Evolutionary conservation across 257 asterid genomes (phyloP).

Genomic region (Catharanthus roseus): DNA sequence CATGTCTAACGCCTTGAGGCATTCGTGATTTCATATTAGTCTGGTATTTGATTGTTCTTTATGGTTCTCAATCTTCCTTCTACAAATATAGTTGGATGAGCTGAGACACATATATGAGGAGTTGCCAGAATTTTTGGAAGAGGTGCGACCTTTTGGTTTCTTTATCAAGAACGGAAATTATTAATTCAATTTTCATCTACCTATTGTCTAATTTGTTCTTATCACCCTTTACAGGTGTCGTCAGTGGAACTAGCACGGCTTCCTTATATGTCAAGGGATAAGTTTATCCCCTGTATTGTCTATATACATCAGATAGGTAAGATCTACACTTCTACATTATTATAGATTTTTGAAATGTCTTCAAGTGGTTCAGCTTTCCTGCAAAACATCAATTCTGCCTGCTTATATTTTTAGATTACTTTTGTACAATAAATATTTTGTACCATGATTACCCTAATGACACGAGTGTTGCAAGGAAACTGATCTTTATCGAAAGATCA

Average conservation of each 20-base stretch:
- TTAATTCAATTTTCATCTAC: neutral
- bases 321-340: constrained; percentile 17
- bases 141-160: constrained; percentile 47
- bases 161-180: constrained; percentile 2
- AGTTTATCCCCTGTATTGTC: constrained; percentile 68
- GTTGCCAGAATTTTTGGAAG: constrained; percentile 91
- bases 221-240: constrained; percentile 56
- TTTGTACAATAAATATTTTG: neutral
- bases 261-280: constrained; percentile 56
- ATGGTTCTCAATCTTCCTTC: constrained; percentile 11
- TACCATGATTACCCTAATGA: neutral
- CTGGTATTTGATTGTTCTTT: constrained; percentile 21
- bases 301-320: constrained; percentile 91
- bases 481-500: neutral
- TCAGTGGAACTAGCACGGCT: constrained; percentile 83
- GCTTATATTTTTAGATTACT: neutral
- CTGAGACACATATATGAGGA: constrained; percentile 97
- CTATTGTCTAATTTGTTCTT: constrained; percentile 17
- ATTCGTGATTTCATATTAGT: constrained; percentile 8
- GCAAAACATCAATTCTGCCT: neutral
- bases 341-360: neutral
- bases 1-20: constrained; percentile 9
- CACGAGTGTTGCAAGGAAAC: neutral
- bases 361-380: neutral
- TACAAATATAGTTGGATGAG: constrained; percentile 78